Conservation (phyloP, 371 early-diverging fungal species). For the Mortierella sp. region DNA sequence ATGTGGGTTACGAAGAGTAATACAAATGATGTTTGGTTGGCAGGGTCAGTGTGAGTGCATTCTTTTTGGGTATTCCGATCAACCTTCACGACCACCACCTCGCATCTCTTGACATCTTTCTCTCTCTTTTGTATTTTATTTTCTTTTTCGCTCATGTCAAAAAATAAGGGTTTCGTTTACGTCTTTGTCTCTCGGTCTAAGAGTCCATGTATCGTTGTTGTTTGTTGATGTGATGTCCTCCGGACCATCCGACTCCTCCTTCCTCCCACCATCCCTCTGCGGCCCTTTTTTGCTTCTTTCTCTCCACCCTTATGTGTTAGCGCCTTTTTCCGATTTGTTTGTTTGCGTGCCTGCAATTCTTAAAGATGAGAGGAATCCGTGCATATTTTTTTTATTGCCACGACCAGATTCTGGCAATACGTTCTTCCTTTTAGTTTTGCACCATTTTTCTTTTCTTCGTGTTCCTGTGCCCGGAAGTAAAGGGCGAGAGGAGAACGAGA, state of each 20-base stretch:
- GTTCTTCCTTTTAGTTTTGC: neutral
- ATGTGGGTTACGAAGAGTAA: neutral
- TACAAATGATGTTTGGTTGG: neutral
- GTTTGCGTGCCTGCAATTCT: slow-evolving; percentile 1
- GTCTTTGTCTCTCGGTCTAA: neutral
- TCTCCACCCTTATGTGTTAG: neutral
- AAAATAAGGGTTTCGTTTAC: neutral
- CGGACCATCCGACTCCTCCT: neutral
- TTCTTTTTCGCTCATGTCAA: slow-evolving; percentile 1
- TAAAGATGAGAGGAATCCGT: neutral
- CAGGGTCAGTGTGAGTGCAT: neutral
- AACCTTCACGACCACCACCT: neutral
- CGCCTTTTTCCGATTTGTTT: neutral
- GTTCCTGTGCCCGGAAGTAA: neutral
- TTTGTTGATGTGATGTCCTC: neutral
- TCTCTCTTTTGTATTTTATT: neutral
- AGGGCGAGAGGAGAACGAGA: neutral
- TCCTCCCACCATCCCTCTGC: neutral
- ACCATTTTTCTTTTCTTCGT: neutral
- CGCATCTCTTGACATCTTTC: neutral
- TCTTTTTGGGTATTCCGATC: neutral
- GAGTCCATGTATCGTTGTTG: neutral
- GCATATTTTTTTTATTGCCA: neutral
- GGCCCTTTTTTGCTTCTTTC: neutral
- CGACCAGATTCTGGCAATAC: slow-evolving; percentile 6